These are phyloP conservation scores for Sporisorium scitamineum DNA, from an alignment of 1,284 basidiomycete species.

Conservation along the genomic window DNA sequence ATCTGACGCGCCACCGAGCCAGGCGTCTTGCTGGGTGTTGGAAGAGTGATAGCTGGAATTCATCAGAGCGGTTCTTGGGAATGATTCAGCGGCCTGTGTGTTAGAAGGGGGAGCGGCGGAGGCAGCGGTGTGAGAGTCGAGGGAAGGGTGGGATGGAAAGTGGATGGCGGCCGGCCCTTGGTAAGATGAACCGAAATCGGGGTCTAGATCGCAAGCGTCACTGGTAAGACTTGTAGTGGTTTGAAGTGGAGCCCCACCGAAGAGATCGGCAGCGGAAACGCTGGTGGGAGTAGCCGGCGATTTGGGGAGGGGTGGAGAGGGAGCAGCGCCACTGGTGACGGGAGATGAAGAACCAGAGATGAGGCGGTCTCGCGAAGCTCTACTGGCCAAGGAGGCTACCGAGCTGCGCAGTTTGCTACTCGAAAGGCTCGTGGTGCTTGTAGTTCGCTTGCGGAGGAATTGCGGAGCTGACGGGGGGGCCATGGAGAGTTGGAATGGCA, in stretches of 20 bases:
- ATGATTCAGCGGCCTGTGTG: not conserved
- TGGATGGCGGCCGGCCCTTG: constrained; percentile 25
- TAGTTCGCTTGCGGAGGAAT: constrained; percentile 38
- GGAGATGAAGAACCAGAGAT: constrained; percentile 10
- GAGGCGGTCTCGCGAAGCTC: constrained; percentile 29
- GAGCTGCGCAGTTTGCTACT: constrained; percentile 25
- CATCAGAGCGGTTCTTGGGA: constrained; percentile 16
- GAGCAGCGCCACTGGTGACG: constrained; percentile 9
- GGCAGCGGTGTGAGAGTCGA: not conserved
- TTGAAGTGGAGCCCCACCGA: constrained; percentile 32
- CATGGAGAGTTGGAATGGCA: constrained; percentile 12
- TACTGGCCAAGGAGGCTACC: constrained; percentile 20
- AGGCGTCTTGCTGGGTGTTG: constrained; percentile 38
- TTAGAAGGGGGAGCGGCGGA: no score
- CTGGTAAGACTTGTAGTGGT: constrained; percentile 31
- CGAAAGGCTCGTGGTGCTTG: constrained; percentile 25
- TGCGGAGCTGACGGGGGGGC: constrained; percentile 21
- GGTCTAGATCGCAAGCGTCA: constrained; percentile 18
- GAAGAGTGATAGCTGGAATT: constrained; percentile 31
- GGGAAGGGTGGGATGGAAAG: constrained; percentile 1
- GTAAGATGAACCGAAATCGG: constrained; percentile 42
- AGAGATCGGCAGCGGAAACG: constrained; percentile 24
- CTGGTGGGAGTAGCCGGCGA: constrained; percentile 3
- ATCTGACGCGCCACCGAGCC: constrained; percentile 33
- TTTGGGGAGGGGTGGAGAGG: not conserved